Base-by-base conservation (phyloP, 179 eudicot genomes). In the Beta corolliflora region DNA sequence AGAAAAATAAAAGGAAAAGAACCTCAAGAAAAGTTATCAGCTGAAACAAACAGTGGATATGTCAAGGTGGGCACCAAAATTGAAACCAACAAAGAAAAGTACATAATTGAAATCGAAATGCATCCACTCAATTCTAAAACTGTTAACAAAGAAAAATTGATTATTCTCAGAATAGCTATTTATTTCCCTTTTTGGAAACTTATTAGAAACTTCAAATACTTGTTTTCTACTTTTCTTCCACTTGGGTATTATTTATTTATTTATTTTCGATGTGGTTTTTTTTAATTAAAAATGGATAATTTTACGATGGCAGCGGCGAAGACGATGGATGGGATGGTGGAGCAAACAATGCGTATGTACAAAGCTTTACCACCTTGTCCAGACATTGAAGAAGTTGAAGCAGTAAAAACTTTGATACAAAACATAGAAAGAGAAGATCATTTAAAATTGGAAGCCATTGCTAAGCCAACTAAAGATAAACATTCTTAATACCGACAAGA, bases 11-110 rank as follows among this genome's bases (percentile, higher is more conserved):
- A 31, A 4, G 12, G 23, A 41, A 11, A 16, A 60, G 21, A 25
- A 92, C 99, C 98, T 96, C 97, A 84, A 80, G 53, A 76, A 94
- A 97, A 52, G 59, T 91, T 87, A 97, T 94, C 79, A 96, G 94
- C 79, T 96, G 98, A 78, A 96, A 85, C 85, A 96, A 65, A 87
- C 88, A 53, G 93, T 90, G 46, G 93, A 86, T 13, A 82, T 84
- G 77, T 96, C 99, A 36, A 94, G 88, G n/a, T 92, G 86, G 36
- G 89, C 92, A 14, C 98, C 99, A 71, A 84, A 88, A 60, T 83
- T 82, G 52, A 77, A 68, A 1, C 90, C 94, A 19, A 25, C 29
- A 25, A 25, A 25, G 29, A 25, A 25, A 25, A 25, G 29, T 25
- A 25, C 29, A 25, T 25, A 25, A 25, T 25, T 0, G 29, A 25